These are phyloP conservation scores for Oenanthe sinensis DNA, from an alignment of 129 eudicot genomes.

Conservation along the genomic window DNA sequence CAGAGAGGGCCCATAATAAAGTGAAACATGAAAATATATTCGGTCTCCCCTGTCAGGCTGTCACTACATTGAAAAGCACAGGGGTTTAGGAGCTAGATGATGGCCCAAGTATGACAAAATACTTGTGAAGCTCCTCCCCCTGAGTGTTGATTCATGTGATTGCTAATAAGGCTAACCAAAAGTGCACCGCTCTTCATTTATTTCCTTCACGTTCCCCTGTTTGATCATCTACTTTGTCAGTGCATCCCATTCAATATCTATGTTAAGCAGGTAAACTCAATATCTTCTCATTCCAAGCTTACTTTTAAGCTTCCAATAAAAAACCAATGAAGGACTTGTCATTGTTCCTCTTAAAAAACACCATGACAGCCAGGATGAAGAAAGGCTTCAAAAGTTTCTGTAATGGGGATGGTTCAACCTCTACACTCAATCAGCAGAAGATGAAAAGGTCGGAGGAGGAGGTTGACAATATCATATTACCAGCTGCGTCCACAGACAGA, in stretches of 20 bases:
- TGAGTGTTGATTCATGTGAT: conserved; percentile 22
- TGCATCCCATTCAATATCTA: not conserved
- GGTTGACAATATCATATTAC: not conserved
- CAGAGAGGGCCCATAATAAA: not conserved
- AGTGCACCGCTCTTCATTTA: conserved; percentile 30
- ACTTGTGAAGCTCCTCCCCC: conserved; percentile 17
- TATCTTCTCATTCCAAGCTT: not conserved
- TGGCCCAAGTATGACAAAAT: not conserved
- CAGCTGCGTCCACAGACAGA: not conserved
- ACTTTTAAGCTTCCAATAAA: conserved; percentile 23
- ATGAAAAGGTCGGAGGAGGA: conserved; percentile 34
- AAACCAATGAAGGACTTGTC: conserved; percentile 60
- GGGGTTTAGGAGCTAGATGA: not conserved
- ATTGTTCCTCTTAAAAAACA: conserved; percentile 54
- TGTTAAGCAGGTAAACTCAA: conserved; percentile 12
- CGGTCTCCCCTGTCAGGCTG: not conserved
- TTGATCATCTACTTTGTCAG: not conserved
- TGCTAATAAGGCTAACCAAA: conserved; percentile 23
- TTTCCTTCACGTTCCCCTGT: not conserved
- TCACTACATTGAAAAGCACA: not conserved
- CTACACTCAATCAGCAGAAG: conserved; percentile 64
- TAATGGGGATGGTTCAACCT: conserved; percentile 66
- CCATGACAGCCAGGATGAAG: conserved; percentile 50
- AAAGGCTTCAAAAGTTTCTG: conserved; percentile 59
- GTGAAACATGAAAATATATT: not conserved